Conservation (phyloP, 2,329 filamentous ascomycete species). For the Botrytis elliptica region DNA sequence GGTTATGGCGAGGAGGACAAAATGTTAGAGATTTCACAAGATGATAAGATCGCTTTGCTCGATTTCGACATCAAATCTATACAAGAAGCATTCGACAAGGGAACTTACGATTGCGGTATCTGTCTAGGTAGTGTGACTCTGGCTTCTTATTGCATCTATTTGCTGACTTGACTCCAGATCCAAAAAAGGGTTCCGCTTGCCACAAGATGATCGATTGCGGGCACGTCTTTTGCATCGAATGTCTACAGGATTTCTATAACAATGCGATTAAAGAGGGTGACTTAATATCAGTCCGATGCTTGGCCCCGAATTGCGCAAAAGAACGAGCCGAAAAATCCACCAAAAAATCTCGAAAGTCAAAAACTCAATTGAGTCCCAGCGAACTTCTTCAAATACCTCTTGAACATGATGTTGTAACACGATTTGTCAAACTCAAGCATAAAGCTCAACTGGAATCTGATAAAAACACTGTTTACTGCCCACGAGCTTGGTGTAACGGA, state of each 20-base stretch:
- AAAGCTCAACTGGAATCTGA: conserved; percentile 91
- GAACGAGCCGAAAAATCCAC: conserved; percentile 45
- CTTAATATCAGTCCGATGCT: conserved; percentile 74
- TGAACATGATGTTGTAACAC: conserved; percentile 69
- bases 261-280: conserved; percentile 84
- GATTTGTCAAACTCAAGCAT: conserved; percentile 87
- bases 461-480: conserved; percentile 89
- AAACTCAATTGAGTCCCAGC: conserved; percentile 72
- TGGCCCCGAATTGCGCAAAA: conserved; percentile 75
- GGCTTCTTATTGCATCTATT: conserved; percentile 18
- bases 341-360: conserved; percentile 57
- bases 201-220: conserved; percentile 79
- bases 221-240: conserved; percentile 89
- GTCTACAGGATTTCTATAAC: conserved; percentile 86
- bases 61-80: conserved; percentile 77
- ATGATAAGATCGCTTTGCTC: conserved; percentile 68
- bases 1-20: conserved; percentile 52
- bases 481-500: conserved; percentile 87
- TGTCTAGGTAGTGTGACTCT: conserved; percentile 60
- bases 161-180: conserved; percentile 53
- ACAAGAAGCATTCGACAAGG: conserved; percentile 72
- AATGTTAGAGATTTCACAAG: conserved; percentile 51
- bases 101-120: conserved; percentile 84
- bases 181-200: conserved; percentile 81
- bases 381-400: conserved; percentile 79